Evolutionary conservation across 2,329 filamentous ascomycete genomes (phyloP).

Genomic region (Biscogniauxia mediterranea): DNA sequence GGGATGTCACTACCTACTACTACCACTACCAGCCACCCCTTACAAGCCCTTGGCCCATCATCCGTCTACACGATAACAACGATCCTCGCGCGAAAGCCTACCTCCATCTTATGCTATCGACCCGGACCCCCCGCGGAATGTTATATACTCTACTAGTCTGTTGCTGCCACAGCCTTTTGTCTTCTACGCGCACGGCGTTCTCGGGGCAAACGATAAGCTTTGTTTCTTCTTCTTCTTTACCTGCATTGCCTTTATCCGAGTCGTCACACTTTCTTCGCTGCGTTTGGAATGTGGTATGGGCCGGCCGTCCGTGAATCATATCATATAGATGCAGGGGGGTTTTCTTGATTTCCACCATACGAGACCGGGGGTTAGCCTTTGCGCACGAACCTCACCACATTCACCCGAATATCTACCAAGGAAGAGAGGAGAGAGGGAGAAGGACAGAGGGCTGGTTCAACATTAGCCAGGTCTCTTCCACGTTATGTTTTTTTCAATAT

Average conservation of each 20-base stretch:
- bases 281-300: neutral
- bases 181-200: slow-evolving; percentile 25
- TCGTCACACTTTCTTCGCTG: neutral
- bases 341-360: too few relatives aligned
- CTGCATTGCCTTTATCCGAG: slow-evolving; percentile 3
- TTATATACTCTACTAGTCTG: neutral
- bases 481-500: neutral
- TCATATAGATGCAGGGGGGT: neutral
- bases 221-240: neutral
- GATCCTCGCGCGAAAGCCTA: neutral
- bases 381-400: neutral
- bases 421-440: neutral
- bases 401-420: neutral
- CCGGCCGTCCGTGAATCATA: neutral
- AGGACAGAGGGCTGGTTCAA: neutral
- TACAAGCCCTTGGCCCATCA: neutral
- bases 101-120: neutral
- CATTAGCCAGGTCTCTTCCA: too few relatives aligned
- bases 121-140: neutral
- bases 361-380: neutral
- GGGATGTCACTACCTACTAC: neutral
- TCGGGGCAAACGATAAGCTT: slow-evolving; percentile 17
- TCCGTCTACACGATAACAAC: neutral
- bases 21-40: too few relatives aligned
- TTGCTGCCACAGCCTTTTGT: slow-evolving; percentile 2